These are phyloP conservation scores for Acanthamoeba culbertsoni DNA, from an alignment of 208 protist genomes.

Conservation along the genomic window DNA sequence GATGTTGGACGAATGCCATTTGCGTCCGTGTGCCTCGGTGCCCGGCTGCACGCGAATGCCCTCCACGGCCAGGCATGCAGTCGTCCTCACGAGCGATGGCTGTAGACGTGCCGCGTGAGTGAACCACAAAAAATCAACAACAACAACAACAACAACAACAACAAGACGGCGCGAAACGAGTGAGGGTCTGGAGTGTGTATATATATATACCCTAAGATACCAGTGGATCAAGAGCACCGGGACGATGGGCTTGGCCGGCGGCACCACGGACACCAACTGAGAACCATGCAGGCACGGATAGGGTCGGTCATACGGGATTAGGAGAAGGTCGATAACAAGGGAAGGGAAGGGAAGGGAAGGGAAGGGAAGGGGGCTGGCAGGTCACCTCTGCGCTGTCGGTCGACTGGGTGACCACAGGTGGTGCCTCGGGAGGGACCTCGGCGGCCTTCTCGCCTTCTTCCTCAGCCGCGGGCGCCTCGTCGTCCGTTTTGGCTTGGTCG, in stretches of 20 bases:
- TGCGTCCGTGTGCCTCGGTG: neutral
- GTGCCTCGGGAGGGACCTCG: neutral
- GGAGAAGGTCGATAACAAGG: too few species aligned
- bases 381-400: too few species aligned
- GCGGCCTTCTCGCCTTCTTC: neutral
- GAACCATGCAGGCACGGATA: neutral
- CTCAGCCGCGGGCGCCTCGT: neutral
- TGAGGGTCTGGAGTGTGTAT: neutral
- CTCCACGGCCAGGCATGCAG: neutral
- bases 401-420: too few species aligned
- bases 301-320: too few species aligned
- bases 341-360: neutral
- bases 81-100: neutral
- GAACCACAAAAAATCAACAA: neutral
- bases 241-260: neutral
- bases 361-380: neutral
- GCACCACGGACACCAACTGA: neutral
- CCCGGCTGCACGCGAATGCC: neutral
- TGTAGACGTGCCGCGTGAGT: too few species aligned
- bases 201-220: slow-evolving; percentile 1
- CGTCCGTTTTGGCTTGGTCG: neutral
- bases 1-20: slow-evolving; percentile 4
- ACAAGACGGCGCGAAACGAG: neutral
- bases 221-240: neutral
- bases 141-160: neutral